Evolutionary conservation across 495 filamentous ascomycete genomes (phyloP).

Genomic region (Aspergillus incahuasiensis): DNA sequence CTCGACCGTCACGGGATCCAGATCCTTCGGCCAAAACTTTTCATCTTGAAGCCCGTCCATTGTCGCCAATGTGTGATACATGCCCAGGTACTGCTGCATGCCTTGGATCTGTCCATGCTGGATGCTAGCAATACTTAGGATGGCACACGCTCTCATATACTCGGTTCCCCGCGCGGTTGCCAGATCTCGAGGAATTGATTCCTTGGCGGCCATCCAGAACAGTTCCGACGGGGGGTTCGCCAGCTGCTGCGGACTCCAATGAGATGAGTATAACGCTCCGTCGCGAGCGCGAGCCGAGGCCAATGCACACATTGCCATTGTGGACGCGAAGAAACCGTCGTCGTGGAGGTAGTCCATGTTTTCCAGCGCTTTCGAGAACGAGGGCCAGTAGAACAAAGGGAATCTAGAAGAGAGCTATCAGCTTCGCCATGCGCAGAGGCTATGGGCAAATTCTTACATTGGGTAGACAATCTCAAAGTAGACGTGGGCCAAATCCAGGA

Average conservation of each 20-base stretch:
- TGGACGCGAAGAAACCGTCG: not conserved
- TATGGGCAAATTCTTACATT: not conserved
- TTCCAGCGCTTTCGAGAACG: not conserved
- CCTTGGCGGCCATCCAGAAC: conserved; percentile 1
- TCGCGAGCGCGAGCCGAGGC: not conserved
- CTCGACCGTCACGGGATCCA: not conserved
- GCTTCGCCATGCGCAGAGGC: not conserved
- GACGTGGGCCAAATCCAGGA: not conserved
- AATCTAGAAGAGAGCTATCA: not conserved
- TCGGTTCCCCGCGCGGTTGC: not conserved
- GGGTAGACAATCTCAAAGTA: conserved; percentile 3
- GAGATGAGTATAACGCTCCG: not conserved
- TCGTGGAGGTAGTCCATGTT: conserved; percentile 1
- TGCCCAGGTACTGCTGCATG: conserved; percentile 3
- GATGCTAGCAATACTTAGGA: not conserved
- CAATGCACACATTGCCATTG: conserved; percentile 4
- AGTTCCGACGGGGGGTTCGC: not conserved
- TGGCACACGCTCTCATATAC: conserved; percentile 2
- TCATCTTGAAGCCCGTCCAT: conserved; percentile 5
- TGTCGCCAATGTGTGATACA: not conserved
- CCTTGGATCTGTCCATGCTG: conserved; percentile 4
- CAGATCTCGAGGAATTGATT: not conserved
- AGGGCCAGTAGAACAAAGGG: conserved; percentile 1
- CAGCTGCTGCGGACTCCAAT: not conserved
- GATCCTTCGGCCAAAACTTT: not conserved